Base-by-base conservation (phyloP, 257 asterid species). In the Solanum peruvianum region DNA sequence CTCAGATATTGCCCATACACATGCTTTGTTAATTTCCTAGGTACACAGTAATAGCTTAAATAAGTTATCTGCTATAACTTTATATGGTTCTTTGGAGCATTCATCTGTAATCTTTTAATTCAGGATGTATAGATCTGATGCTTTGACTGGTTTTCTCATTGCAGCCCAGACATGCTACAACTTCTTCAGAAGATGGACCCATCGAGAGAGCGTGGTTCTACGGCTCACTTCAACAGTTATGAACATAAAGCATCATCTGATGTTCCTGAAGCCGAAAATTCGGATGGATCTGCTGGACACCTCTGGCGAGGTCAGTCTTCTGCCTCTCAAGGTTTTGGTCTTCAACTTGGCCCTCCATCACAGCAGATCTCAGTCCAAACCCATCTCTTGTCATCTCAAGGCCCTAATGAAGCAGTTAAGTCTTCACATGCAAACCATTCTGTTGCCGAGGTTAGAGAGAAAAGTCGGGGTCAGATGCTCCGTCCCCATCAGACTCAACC, bases 291-390 rank as follows among this genome's bases (percentile, higher is more conserved):
- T 82, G 93, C 85, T 86, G 88, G 91, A 82, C 90, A 90, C 90
- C 91, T 87, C 84, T 93, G 91, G 88, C 92, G 42, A 35, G 90
- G 89, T 90, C 97, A 90, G 52, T 93, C 95, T 87, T 90, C 91
- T 87, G 89, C 89, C 66, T 91, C 97, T 84, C 96, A 94, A 90
- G 99, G 97, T 85, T 96, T 95, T 90, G 97, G 96, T 86, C 91
- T 96, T 83, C 98, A 95, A 87, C 98, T 96, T 87, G 98, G 98
- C 86, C 99, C 98, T 86, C 98, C 99, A 73, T 93, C 98, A 75
- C 98, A 92, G 70, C 84, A 90, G 72, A 70, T 83, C 84, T 94
- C 94, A 60, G 83, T 88, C 87, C 89, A 92, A 35, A 93, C 90
- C 77, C 94, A 86, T 85, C 72, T 93, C 87, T 85, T 87, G 72